Evolutionary conservation across 805 yeast species (phyloP).

Genomic region (Candida qinlingensis): DNA sequence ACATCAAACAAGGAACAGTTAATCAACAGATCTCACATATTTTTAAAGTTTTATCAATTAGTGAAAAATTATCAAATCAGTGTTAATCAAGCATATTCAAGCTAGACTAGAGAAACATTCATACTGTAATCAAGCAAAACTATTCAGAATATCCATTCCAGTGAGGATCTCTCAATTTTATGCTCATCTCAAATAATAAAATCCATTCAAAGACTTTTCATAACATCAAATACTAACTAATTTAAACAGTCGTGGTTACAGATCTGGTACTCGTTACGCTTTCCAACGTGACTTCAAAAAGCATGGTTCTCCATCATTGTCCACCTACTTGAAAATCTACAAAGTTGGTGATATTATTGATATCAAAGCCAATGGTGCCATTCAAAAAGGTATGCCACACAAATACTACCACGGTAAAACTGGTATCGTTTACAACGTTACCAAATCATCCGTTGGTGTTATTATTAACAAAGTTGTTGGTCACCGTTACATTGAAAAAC

Average conservation of each 20-base stretch:
- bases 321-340: conserved; percentile 96
- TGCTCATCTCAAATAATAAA: too few relatives aligned
- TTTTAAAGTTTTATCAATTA: background rate
- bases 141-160: too few relatives aligned
- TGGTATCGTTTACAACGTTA: conserved; percentile 97
- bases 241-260: conserved; percentile 82
- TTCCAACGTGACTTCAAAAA: conserved; percentile 98
- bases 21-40: too few relatives aligned
- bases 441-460: conserved; percentile 98
- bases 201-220: too few relatives aligned
- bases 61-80: too few relatives aligned
- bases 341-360: conserved; percentile 99
- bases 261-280: conserved; percentile 99
- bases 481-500: conserved; percentile 98
- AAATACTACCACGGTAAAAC: conserved; percentile 99
- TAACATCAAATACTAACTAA: conserved; percentile 11
- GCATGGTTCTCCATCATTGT: conserved; percentile 91
- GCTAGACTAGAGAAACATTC: too few relatives aligned
- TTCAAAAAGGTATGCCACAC: conserved; percentile 99
- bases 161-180: too few relatives aligned
- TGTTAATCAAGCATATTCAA: too few relatives aligned
- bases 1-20: too few relatives aligned
- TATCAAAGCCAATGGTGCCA: conserved; percentile 98
- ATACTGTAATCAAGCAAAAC: too few relatives aligned
- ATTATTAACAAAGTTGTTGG: conserved; percentile 98